Percentiles rank a stretch among this genome's conserved stretches.
Conservation (phyloP, 257 asterid genomes). For the Rhazya stricta region DNA sequence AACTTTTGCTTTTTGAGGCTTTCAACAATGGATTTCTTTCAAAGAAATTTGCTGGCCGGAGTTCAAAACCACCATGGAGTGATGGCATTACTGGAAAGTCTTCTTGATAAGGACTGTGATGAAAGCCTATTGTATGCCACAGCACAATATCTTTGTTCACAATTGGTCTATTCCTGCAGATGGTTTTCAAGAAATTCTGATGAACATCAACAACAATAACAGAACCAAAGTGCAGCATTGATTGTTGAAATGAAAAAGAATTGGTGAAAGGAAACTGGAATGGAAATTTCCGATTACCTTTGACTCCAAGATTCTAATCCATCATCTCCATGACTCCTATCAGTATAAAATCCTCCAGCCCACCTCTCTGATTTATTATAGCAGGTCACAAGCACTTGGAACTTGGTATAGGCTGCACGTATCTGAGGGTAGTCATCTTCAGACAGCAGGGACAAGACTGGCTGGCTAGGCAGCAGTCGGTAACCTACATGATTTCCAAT, state of each 20-base stretch:
- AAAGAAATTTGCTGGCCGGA: slow-evolving; percentile 56
- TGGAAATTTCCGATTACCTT: slow-evolving; percentile 30
- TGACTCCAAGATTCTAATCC: slow-evolving; percentile 55
- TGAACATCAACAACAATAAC: neutral
- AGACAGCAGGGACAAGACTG: slow-evolving; percentile 36
- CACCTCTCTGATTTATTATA: slow-evolving; percentile 57
- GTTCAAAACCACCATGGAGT: slow-evolving; percentile 52
- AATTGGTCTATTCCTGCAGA: slow-evolving; percentile 43
- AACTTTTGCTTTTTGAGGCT: neutral
- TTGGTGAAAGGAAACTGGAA: neutral
- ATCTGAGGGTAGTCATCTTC: slow-evolving; percentile 57
- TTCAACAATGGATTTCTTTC: slow-evolving; percentile 48
- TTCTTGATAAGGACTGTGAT: slow-evolving; percentile 63
- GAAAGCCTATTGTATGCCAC: slow-evolving; percentile 70
- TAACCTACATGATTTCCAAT: slow-evolving; percentile 55
- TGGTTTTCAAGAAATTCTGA: neutral
- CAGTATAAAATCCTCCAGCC: slow-evolving; percentile 70
- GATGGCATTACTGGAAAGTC: slow-evolving; percentile 69
- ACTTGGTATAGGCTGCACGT: slow-evolving; percentile 59
- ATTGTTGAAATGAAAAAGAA: neutral
- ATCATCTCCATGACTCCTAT: slow-evolving; percentile 61
- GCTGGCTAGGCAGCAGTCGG: slow-evolving; percentile 44
- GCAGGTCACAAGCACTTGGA: slow-evolving; percentile 54
- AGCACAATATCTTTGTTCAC: slow-evolving; percentile 60
- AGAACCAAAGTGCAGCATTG: neutral